Evolutionary conservation across 2,329 filamentous ascomycete species (phyloP).

Genomic region (Cytospora paraplurivora): DNA sequence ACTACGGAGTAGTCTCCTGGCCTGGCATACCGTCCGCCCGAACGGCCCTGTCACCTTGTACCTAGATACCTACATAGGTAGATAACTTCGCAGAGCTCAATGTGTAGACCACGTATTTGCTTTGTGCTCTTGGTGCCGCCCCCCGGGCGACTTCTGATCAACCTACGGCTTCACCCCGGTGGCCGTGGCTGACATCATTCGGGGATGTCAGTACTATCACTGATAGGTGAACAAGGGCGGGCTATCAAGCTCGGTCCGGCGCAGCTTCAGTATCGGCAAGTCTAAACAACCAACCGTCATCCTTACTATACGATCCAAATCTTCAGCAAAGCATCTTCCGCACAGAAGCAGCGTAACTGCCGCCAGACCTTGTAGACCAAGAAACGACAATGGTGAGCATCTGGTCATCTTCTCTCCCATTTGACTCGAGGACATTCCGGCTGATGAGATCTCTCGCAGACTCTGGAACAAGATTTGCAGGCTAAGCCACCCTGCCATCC

Average conservation of each 20-base stretch:
- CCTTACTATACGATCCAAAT: conserved; percentile 1
- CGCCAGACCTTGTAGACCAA: not conserved
- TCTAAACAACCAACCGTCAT: not conserved
- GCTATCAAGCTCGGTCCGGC: not conserved
- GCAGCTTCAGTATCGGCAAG: not conserved
- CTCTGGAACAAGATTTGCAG: conserved; percentile 69
- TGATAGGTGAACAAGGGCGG: not conserved
- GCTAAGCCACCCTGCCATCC: conserved; percentile 82
- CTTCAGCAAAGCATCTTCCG: conserved; percentile 5
- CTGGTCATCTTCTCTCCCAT: not conserved
- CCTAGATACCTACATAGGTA: not conserved
- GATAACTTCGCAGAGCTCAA: not conserved
- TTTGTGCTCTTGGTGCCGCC: not conserved
- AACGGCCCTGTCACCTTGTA: no score
- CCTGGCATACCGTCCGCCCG: no score
- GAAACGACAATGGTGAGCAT: conserved; percentile 24
- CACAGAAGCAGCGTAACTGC: not conserved
- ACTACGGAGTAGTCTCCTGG: no score
- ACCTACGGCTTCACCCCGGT: not conserved
- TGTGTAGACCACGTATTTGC: not conserved
- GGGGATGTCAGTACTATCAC: not conserved
- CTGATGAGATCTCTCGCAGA: conserved; percentile 35
- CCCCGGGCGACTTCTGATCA: not conserved
- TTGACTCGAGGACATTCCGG: not conserved
- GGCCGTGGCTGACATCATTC: conserved; percentile 14